Evolutionary conservation across 257 asterid genomes (phyloP).

Genomic region (Dorcoceras hygrometricum): DNA sequence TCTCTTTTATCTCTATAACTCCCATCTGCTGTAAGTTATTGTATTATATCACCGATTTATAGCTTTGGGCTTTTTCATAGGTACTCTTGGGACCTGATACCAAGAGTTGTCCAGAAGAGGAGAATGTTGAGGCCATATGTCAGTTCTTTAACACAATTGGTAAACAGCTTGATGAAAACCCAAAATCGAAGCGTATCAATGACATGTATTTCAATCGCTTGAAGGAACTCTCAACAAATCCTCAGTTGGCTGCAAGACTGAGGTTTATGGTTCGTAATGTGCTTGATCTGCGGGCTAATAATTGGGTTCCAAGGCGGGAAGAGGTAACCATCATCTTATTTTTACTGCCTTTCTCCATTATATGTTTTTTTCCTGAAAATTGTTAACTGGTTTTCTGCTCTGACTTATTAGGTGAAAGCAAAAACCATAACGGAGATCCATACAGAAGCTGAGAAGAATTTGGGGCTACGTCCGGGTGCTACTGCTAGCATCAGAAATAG

Average conservation of each 20-base stretch:
- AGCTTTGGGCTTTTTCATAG: constrained; percentile 34
- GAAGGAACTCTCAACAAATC: constrained; percentile 68
- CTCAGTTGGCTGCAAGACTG: constrained; percentile 76
- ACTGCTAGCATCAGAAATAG: constrained; percentile 74
- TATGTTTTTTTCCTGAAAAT: not conserved
- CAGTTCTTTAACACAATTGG: constrained; percentile 93
- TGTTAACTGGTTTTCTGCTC: constrained; percentile 12
- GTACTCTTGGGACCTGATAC: constrained; percentile 70
- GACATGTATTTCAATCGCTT: constrained; percentile 65
- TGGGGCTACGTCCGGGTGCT: constrained; percentile 96
- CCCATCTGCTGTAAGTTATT: not conserved
- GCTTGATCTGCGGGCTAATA: constrained; percentile 68
- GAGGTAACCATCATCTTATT: constrained; percentile 46
- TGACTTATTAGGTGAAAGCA: constrained; percentile 65
- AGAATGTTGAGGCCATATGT: constrained; percentile 95
- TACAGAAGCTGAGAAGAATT: constrained; percentile 82
- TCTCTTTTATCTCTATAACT: not conserved
- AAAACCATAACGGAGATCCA: constrained; percentile 93
- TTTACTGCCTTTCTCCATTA: not conserved
- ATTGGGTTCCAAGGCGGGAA: constrained; percentile 92
- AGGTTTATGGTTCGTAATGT: constrained; percentile 88
- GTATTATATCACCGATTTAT: constrained; percentile 4
- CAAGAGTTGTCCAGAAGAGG: constrained; percentile 81
- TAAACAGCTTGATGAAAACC: constrained; percentile 84
- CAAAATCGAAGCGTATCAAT: constrained; percentile 63